Percentiles rank a stretch among this genome's conserved stretches.
phyloP scores from a whole-genome alignment of 192 early-diverging fungal genomes.

The Coemansia sp. region DNA sequence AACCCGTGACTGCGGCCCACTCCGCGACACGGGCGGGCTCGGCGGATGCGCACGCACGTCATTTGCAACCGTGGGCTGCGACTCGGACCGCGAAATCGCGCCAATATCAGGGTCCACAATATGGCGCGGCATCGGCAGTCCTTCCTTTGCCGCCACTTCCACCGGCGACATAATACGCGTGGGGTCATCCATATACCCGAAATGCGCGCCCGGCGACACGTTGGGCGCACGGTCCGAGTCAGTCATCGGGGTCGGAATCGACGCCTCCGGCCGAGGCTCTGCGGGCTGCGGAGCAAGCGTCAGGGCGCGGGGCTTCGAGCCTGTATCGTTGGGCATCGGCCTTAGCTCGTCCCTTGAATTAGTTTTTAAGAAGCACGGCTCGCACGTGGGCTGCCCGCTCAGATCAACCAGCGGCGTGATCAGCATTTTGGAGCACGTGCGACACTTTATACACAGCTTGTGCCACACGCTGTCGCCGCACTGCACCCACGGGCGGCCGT shows the following conservation, averaged over 20 bases:
- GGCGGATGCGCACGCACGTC: background rate
- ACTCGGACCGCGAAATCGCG: constrained; percentile 24
- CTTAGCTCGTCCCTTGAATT: constrained; percentile 8
- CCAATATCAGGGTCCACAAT: constrained; percentile 43
- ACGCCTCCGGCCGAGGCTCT: constrained; percentile 5
- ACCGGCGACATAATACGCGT: constrained; percentile 52
- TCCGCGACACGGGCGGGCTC: background rate
- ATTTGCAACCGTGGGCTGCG: background rate
- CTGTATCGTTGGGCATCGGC: constrained; percentile 16
- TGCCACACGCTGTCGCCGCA: constrained; percentile 52
- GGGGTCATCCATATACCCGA: constrained; percentile 7
- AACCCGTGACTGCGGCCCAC: constrained; percentile 9
- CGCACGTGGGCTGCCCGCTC: constrained; percentile 44
- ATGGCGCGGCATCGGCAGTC: constrained; percentile 38
- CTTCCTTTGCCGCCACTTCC: constrained; percentile 49
- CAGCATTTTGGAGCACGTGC: constrained; percentile 36
- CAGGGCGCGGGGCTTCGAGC: constrained; percentile 1
- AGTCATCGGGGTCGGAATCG: constrained; percentile 44
- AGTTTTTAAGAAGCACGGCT: constrained; percentile 42
- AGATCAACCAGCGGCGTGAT: constrained; percentile 44
- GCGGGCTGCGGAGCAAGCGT: background rate
- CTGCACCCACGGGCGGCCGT: constrained; percentile 56
- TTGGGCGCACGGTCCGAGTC: constrained; percentile 32
- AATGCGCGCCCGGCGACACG: constrained; percentile 1
- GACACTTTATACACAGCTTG: constrained; percentile 55